A percentile compares a stretch with the other conserved stretches of the same genome.
phyloP scores from a whole-genome alignment of 345 rosid species.

The Pseudoturritis turrita region DNA sequence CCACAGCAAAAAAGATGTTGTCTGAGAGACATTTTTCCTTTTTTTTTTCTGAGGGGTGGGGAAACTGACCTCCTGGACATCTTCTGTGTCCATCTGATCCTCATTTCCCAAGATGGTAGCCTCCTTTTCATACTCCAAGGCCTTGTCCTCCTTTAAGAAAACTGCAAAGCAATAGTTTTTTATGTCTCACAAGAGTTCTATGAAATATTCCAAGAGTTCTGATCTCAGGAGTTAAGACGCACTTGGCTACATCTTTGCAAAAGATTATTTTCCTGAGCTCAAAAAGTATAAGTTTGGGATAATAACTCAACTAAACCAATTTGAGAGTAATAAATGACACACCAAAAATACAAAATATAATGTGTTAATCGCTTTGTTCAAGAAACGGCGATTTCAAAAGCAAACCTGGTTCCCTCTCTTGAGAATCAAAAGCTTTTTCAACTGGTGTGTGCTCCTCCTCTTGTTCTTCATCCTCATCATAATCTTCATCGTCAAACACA shows the following conservation, averaged over 20 bases:
- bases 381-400: background rate
- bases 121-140: slow-evolving; percentile 36
- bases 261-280: background rate
- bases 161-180: slow-evolving; percentile 31
- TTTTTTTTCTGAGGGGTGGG: slow-evolving; percentile 9
- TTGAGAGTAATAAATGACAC: slow-evolving; percentile 13
- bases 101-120: slow-evolving; percentile 39
- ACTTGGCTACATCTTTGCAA: background rate
- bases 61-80: slow-evolving; percentile 42
- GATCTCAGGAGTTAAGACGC: background rate
- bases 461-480: slow-evolving; percentile 85
- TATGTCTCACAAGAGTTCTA: slow-evolving; percentile 20
- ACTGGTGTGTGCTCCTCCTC: slow-evolving; percentile 44
- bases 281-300: background rate
- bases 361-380: background rate
- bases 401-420: slow-evolving; percentile 42
- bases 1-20: slow-evolving; percentile 20
- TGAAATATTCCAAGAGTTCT: background rate
- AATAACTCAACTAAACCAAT: background rate
- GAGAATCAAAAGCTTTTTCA: slow-evolving; percentile 40
- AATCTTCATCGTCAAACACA: slow-evolving; percentile 83
- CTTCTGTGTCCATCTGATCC: slow-evolving; percentile 42
- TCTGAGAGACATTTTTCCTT: slow-evolving; percentile 19
- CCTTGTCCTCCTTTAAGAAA: slow-evolving; percentile 36
- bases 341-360: background rate